Percentiles rank a stretch among this genome's conserved stretches.
Evolutionary conservation across 2,329 filamentous ascomycete genomes (phyloP).

Genomic region (Emmonsiellopsis sp.): DNA sequence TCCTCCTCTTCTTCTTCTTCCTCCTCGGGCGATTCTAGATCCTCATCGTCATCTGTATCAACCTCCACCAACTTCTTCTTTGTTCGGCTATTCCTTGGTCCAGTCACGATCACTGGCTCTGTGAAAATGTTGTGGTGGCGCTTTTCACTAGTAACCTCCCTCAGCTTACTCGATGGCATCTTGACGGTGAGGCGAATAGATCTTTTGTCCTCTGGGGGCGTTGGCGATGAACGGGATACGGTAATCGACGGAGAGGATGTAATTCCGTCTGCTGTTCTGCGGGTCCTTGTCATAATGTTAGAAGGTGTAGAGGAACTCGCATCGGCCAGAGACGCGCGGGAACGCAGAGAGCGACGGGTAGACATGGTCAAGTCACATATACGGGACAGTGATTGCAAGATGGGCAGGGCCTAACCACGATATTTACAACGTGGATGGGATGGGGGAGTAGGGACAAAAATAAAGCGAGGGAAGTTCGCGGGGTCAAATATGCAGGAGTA

Average conservation of each 20-base stretch:
- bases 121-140: constrained; percentile 34
- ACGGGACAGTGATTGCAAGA: not conserved
- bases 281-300: constrained; percentile 27
- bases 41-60: constrained; percentile 34
- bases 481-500: not conserved
- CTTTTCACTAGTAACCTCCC: constrained; percentile 32
- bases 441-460: constrained; percentile 39
- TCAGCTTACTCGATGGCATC: constrained; percentile 41
- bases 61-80: constrained; percentile 29
- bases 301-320: constrained; percentile 16
- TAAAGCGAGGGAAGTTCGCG: constrained; percentile 20
- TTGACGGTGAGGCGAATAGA: constrained; percentile 40
- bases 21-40: constrained; percentile 41
- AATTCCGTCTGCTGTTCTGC: constrained; percentile 24
- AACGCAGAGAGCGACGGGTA: constrained; percentile 30
- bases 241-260: constrained; percentile 24
- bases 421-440: not conserved
- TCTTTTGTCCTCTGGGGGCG: constrained; percentile 25
- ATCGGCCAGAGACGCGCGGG: constrained; percentile 21
- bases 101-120: constrained; percentile 36
- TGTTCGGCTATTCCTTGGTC: constrained; percentile 38
- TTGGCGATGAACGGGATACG: constrained; percentile 26
- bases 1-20: constrained; percentile 21
- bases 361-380: constrained; percentile 19
- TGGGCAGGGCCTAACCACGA: constrained; percentile 3